Conservation (phyloP, 2,329 filamentous ascomycete genomes). For the Paraphoma chrysanthemicola region DNA sequence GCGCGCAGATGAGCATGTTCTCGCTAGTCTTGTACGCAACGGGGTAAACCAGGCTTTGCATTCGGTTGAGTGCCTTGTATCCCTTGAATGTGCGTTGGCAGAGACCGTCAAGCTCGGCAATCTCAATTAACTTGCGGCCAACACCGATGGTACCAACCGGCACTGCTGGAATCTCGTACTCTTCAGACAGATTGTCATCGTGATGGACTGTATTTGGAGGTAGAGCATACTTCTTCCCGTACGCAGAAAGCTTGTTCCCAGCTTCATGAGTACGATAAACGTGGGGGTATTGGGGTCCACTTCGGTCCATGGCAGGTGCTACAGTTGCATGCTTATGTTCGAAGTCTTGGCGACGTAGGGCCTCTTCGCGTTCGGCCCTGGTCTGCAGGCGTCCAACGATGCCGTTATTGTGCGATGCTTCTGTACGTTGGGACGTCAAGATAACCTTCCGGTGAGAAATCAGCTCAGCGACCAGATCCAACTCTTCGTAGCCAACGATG, state of each 20-base stretch:
- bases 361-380: slow-evolving; percentile 78
- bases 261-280: slow-evolving; percentile 86
- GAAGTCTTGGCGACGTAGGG: slow-evolving; percentile 75
- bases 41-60: slow-evolving; percentile 96
- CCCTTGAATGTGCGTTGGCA: slow-evolving; percentile 92
- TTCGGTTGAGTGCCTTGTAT: slow-evolving; percentile 92
- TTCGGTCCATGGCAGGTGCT: slow-evolving; percentile 71
- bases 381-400: slow-evolving; percentile 69
- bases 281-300: slow-evolving; percentile 85
- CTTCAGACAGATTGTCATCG: slow-evolving; percentile 83
- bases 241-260: slow-evolving; percentile 81
- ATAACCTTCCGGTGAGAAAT: slow-evolving; percentile 78
- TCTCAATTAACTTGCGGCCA: slow-evolving; percentile 77
- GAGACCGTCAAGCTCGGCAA: slow-evolving; percentile 84
- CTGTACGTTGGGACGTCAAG: slow-evolving; percentile 36
- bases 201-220: slow-evolving; percentile 76
- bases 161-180: slow-evolving; percentile 84
- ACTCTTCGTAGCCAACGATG: slow-evolving; percentile 88
- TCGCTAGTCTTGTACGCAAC: slow-evolving; percentile 95
- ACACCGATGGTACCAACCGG: slow-evolving; percentile 76
- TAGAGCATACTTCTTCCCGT: slow-evolving; percentile 82
- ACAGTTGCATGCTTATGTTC: slow-evolving; percentile 82
- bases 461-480: slow-evolving; percentile 93
- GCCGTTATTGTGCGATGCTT: slow-evolving; percentile 51
- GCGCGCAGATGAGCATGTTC: slow-evolving; percentile 98